Conservation (phyloP, 176 grass and related monocot genomes). For the Phragmites australis region DNA sequence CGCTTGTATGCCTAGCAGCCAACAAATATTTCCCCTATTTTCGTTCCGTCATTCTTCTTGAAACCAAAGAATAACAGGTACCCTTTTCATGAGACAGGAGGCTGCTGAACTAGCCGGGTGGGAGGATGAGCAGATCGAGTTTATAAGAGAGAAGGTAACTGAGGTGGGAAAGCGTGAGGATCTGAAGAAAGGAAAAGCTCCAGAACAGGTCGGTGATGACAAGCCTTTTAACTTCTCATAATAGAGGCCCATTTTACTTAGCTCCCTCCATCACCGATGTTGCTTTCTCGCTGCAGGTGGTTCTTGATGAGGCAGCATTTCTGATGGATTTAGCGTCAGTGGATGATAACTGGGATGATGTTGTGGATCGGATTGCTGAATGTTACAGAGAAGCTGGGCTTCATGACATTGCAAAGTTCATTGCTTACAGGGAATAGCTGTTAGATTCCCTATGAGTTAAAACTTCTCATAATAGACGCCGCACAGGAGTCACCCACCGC, state of each 20-base stretch:
- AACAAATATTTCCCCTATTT: neutral
- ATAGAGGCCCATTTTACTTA: neutral
- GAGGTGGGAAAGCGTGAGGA: conserved; percentile 83
- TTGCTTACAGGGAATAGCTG: conserved; percentile 60
- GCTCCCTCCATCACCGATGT: neutral
- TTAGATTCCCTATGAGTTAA: neutral
- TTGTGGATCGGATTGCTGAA: conserved; percentile 67
- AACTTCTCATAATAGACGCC: too few species aligned
- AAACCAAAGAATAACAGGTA: neutral
- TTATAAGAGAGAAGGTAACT: conserved; percentile 82
- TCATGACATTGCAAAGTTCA: conserved; percentile 76
- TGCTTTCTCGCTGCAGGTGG: conserved; percentile 46
- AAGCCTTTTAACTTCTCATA: neutral
- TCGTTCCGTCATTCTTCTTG: neutral
- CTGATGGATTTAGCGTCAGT: conserved; percentile 85
- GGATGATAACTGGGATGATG: conserved; percentile 78
- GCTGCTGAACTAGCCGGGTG: conserved; percentile 89
- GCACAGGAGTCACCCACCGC: too few species aligned
- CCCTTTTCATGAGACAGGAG: conserved; percentile 49
- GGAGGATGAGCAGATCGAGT: conserved; percentile 98
- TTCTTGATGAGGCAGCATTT: conserved; percentile 91
- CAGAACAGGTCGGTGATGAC: conserved; percentile 59
- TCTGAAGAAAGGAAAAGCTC: conserved; percentile 93
- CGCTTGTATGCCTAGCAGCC: neutral
- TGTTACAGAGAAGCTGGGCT: conserved; percentile 84